phyloP scores from a whole-genome alignment of 2,329 filamentous ascomycete species.

The Venturia nashicola region DNA sequence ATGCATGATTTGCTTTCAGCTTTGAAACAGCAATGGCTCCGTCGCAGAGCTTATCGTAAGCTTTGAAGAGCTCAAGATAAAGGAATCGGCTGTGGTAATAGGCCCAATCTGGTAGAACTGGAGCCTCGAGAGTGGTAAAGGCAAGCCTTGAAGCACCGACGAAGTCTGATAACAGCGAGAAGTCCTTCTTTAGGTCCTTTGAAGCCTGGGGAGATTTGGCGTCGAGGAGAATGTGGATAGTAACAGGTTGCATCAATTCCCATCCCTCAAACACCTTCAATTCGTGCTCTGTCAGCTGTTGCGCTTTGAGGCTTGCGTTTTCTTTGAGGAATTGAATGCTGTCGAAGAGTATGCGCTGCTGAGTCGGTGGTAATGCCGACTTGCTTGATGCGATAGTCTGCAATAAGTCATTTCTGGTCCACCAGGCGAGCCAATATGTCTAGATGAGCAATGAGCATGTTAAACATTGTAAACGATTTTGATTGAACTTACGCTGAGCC shows the following conservation, averaged over 20 bases:
- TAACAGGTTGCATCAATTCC: background rate
- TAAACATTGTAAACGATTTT: background rate
- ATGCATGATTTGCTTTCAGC: conserved; percentile 4
- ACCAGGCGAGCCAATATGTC: conserved; percentile 1
- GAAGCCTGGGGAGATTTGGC: background rate
- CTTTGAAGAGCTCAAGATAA: conserved; percentile 4
- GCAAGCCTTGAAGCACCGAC: conserved; percentile 1
- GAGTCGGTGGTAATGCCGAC: background rate
- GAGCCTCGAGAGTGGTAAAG: background rate
- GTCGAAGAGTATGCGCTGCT: background rate
- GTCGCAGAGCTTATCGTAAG: background rate
- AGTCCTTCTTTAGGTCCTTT: background rate
- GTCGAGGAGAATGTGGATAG: background rate
- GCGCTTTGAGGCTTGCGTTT: background rate
- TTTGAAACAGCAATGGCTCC: conserved; percentile 3
- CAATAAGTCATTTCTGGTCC: background rate
- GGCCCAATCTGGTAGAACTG: background rate
- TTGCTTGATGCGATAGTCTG: background rate
- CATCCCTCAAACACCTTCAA: background rate
- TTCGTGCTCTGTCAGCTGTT: background rate
- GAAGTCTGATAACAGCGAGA: background rate
- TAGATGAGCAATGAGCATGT: background rate
- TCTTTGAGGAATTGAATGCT: background rate
- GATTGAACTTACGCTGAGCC: background rate
- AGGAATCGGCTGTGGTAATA: conserved; percentile 5